phyloP scores from a whole-genome alignment of 768 basidiomycete species.

The Podaxis rugospora region DNA sequence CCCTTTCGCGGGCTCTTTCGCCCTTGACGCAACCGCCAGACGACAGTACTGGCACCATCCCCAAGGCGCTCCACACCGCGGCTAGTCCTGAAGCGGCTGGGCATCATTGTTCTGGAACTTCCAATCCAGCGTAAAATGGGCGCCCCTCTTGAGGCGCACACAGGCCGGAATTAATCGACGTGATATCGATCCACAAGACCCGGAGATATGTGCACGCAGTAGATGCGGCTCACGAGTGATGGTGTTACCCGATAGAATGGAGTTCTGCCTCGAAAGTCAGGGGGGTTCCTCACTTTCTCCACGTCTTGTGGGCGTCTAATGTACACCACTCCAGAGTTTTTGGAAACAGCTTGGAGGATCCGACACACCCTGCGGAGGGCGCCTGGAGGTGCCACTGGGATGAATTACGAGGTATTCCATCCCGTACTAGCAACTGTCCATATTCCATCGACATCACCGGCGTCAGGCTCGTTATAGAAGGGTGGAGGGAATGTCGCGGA shows the following conservation, averaged over 20 bases:
- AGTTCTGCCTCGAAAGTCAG: not conserved
- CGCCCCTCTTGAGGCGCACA: constrained; percentile 10
- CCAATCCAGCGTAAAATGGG: constrained; percentile 10
- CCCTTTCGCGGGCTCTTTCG: not conserved
- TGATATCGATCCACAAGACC: not conserved
- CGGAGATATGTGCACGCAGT: constrained; percentile 1
- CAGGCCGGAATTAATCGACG: constrained; percentile 9
- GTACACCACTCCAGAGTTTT: not conserved
- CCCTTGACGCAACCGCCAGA: not conserved
- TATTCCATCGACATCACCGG: constrained; percentile 18
- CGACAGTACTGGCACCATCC: not conserved
- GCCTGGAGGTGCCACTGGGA: not conserved
- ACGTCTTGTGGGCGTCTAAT: not conserved
- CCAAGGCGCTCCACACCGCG: not conserved
- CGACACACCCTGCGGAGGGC: not conserved
- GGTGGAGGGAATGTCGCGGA: not conserved
- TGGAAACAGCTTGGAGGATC: not conserved
- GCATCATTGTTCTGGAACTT: not conserved
- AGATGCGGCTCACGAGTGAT: not conserved
- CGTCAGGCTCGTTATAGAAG: constrained; percentile 15
- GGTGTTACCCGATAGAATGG: not conserved
- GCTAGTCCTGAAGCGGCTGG: not conserved
- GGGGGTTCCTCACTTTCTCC: not conserved
- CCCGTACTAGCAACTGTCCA: not conserved
- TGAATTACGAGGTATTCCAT: not conserved